Percentiles rank a stretch among this genome's conserved stretches.
phyloP scores from a whole-genome alignment of 2,329 filamentous ascomycete species.

The Diaporthe humulicola region DNA sequence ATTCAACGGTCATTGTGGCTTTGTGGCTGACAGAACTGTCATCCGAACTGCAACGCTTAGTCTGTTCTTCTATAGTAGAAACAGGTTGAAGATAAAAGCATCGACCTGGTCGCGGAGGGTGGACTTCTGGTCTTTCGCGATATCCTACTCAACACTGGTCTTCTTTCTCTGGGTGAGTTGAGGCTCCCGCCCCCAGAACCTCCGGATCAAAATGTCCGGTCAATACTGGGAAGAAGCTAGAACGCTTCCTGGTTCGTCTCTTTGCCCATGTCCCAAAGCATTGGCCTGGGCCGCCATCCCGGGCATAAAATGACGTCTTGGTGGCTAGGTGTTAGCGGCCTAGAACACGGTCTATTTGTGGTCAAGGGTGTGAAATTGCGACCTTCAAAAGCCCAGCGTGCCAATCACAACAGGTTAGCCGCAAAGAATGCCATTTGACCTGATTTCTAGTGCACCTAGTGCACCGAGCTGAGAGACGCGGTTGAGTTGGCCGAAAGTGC shows the following conservation, averaged over 20 bases:
- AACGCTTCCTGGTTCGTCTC: neutral
- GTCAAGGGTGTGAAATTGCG: conserved; percentile 22
- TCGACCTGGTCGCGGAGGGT: neutral
- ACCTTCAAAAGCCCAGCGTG: neutral
- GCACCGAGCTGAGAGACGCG: neutral
- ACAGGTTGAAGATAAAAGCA: neutral
- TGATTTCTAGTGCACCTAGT: neutral
- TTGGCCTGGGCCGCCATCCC: neutral
- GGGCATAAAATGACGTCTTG: conserved; percentile 17
- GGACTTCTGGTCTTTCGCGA: neutral
- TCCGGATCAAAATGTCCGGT: neutral
- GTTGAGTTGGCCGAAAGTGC: neutral
- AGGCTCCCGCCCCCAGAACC: too few relatives aligned
- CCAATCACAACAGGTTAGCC: neutral
- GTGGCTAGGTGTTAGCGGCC: conserved; percentile 4
- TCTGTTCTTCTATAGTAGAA: neutral
- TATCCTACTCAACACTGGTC: neutral
- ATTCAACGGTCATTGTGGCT: neutral
- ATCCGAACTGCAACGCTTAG: neutral
- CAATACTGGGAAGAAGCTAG: neutral
- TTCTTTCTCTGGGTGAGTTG: neutral
- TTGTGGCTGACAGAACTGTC: neutral
- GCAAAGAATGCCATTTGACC: neutral
- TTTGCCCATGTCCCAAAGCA: conserved; percentile 12
- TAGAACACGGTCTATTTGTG: conserved; percentile 24